Base-by-base conservation (phyloP, 1,139 yeast genomes). In the Geotrichum cucujoidarum region DNA sequence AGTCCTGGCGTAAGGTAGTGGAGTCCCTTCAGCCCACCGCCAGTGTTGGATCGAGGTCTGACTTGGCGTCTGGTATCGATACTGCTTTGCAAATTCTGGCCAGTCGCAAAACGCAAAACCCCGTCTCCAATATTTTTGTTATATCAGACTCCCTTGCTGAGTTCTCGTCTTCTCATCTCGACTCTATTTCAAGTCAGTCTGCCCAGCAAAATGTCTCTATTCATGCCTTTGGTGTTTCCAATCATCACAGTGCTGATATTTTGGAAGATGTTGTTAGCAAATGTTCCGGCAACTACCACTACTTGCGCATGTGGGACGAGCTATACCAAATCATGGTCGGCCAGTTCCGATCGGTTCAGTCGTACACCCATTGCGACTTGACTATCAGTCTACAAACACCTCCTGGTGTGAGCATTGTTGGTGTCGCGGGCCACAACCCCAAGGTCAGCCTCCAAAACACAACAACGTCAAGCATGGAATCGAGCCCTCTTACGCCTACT, bases 301-400 rank as follows among this genome's bases (percentile, higher is more conserved):
- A 51, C 33, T 31, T 49, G 17, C 45, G 54, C 16, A 41, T 36
- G 17, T 51, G 54, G 54, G 36, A 20, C 25, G 52, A 51, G 22
- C 40, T 51, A 3, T 39, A 39, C 14, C 44, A 25, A 13, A 32
- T 38, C 8, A 25, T 46, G 10, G 41, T 43, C n/a, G 48, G 52
- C 1, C 39, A 35, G 38, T 47, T 42, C 14, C 17, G 43, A 11
- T 37, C 43, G 4, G 30, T 44, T 13, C 52, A 49, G 34, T 34
- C 41, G 17, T 37, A 40, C 31, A 43, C 48, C 1, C 42, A 53
- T 38, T 51, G 54, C 27, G 39, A 53, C 37, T 53, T 56, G 16
- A 45, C 50, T 11, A 20, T 57, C 7, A 39, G 50, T 17, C 40
- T 57, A 17, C 49, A 45, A 18, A 46, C 60, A 11, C 43, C 45